These are phyloP conservation scores for Fusarium staphyleae DNA, from an alignment of 2,329 filamentous ascomycete genomes.

Conservation along the genomic window DNA sequence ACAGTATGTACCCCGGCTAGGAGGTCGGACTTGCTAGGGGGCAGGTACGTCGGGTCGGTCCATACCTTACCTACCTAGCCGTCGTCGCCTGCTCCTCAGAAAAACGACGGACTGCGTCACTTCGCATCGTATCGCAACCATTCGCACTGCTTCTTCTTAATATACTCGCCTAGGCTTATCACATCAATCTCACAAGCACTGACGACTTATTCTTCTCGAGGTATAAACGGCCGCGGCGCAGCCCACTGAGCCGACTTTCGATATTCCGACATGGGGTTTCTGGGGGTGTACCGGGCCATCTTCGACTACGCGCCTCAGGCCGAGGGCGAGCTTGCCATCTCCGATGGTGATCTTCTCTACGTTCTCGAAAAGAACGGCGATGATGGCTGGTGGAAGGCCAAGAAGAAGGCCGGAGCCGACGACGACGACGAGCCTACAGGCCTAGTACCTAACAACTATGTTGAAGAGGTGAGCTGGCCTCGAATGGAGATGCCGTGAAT, in stretches of 20 bases:
- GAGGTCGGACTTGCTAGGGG: constrained; percentile 30
- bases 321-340: constrained; percentile 83
- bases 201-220: constrained; percentile 19
- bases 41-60: constrained; percentile 22
- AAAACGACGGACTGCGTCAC: constrained; percentile 44
- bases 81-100: constrained; percentile 37
- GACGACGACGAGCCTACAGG: constrained; percentile 93
- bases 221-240: constrained; percentile 32
- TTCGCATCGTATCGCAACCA: constrained; percentile 35
- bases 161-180: not conserved
- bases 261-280: constrained; percentile 76
- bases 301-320: constrained; percentile 93
- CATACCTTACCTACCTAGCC: constrained; percentile 30
- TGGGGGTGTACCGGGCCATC: constrained; percentile 87
- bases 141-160: constrained; percentile 18
- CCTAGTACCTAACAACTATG: constrained; percentile 91
- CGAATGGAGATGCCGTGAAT: not conserved
- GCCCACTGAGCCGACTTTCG: constrained; percentile 28
- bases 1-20: constrained; percentile 1
- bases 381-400: constrained; percentile 93
- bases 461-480: constrained; percentile 74
- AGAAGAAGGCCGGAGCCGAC: constrained; percentile 83
- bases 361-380: constrained; percentile 81
- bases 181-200: constrained; percentile 8
- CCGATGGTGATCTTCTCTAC: constrained; percentile 88